These are phyloP conservation scores for Excoecaria agallocha DNA, from an alignment of 345 rosid species.

Conservation along the genomic window DNA sequence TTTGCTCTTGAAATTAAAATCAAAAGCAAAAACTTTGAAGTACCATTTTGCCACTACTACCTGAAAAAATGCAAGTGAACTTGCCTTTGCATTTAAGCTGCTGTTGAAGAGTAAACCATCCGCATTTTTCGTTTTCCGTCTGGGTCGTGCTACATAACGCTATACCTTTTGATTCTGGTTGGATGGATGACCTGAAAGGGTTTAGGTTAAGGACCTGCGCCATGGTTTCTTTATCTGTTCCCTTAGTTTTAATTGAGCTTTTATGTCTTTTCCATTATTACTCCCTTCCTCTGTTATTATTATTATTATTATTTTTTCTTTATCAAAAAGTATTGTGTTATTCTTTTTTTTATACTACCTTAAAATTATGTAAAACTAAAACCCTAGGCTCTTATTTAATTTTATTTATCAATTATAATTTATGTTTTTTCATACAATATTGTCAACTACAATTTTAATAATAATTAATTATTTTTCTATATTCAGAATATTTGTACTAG, in stretches of 20 bases:
- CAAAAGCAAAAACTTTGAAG: neutral
- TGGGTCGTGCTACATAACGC: conserved; percentile 3
- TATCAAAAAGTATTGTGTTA: too few species aligned
- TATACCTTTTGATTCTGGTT: conserved; percentile 18
- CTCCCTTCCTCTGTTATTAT: too few species aligned
- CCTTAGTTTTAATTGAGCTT: neutral
- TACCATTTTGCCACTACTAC: conserved; percentile 62
- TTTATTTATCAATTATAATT: too few species aligned
- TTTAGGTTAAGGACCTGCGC: conserved; percentile 44
- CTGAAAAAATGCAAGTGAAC: conserved; percentile 72
- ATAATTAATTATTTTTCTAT: too few species aligned
- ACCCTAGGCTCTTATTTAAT: too few species aligned
- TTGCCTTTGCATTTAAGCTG: conserved; percentile 48
- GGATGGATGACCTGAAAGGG: conserved; percentile 31
- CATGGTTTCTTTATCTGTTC: conserved; percentile 31
- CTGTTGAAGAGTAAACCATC: conserved; percentile 43
- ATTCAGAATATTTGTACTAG: too few species aligned
- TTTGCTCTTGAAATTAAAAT: neutral
- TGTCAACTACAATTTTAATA: too few species aligned
- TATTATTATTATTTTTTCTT: too few species aligned
- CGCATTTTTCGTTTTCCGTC: conserved; percentile 19
- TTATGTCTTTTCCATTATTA: too few species aligned
- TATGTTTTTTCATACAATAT: too few species aligned
- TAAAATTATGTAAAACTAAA: too few species aligned
- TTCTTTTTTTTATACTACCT: too few species aligned